phyloP scores from a whole-genome alignment of 2,329 filamentous ascomycete genomes.

The Ascochyta viciae-villosae region DNA sequence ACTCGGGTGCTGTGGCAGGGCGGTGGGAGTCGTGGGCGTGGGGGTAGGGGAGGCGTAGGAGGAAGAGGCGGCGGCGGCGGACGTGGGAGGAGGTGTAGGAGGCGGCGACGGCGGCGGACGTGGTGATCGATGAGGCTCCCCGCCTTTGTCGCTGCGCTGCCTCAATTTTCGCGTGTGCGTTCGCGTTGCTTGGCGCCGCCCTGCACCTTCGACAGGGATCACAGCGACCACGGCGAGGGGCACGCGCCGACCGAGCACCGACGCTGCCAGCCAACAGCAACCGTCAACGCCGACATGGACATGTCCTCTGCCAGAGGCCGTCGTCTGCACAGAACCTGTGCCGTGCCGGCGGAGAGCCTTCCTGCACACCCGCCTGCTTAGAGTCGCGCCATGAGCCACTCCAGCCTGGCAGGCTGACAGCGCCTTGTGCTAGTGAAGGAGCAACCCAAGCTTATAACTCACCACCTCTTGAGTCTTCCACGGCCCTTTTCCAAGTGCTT shows the following conservation, averaged over 20 bases:
- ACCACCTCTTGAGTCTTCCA: constrained; percentile 7
- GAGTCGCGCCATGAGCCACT: constrained; percentile 7
- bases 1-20: constrained; percentile 15
- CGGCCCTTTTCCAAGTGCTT: constrained; percentile 18
- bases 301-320: constrained; percentile 2
- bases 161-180: constrained; percentile 13
- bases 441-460: constrained; percentile 15
- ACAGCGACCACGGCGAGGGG: not conserved
- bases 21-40: constrained; percentile 6
- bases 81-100: no score
- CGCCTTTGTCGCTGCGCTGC: constrained; percentile 16
- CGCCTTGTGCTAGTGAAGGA: not conserved
- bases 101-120: constrained; percentile 7
- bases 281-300: not conserved
- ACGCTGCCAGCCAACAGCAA: constrained; percentile 1
- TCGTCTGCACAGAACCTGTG: constrained; percentile 10
- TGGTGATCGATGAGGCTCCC: constrained; percentile 22
- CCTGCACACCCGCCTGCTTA: constrained; percentile 3
- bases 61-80: not conserved
- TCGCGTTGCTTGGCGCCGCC: constrained; percentile 17
- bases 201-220: not conserved
- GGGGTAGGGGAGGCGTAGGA: not conserved
- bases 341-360: constrained; percentile 5
- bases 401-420: not conserved
- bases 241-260: not conserved